phyloP scores from a whole-genome alignment of 345 rosid species.

The Corchorus olitorius region DNA sequence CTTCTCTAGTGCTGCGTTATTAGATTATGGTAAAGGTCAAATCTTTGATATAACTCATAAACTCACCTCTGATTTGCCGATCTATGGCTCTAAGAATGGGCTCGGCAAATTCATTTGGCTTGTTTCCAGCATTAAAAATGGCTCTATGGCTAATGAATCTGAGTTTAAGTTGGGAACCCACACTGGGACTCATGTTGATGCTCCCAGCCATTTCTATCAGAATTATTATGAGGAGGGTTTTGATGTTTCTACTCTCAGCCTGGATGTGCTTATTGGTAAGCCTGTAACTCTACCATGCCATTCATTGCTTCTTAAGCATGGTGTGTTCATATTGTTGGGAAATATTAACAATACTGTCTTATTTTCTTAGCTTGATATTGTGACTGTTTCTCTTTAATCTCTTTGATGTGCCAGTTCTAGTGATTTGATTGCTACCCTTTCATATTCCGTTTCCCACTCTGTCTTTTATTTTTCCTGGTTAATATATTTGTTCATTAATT shows the following conservation, averaged over 20 bases:
- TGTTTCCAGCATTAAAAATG: slow-evolving; percentile 48
- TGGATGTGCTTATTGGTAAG: slow-evolving; percentile 39
- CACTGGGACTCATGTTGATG: slow-evolving; percentile 58
- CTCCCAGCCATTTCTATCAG: slow-evolving; percentile 43
- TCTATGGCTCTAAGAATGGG: slow-evolving; percentile 37
- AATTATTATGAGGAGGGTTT: slow-evolving; percentile 49
- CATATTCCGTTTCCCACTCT: too few relatives aligned
- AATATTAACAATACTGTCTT: too few relatives aligned
- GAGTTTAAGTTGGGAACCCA: slow-evolving; percentile 43
- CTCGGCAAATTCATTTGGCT: slow-evolving; percentile 44
- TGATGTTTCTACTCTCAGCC: slow-evolving; percentile 48
- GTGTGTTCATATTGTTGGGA: not conserved
- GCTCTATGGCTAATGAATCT: slow-evolving; percentile 35
- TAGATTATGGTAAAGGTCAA: slow-evolving; percentile 25
- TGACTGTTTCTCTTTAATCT: too few relatives aligned
- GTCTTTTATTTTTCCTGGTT: not conserved
- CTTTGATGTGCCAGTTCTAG: too few relatives aligned
- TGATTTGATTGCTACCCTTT: not conserved
- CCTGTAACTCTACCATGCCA: not conserved
- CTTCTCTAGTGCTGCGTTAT: not conserved
- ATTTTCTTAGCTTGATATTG: too few relatives aligned
- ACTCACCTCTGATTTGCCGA: slow-evolving; percentile 34
- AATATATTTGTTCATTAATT: not conserved
- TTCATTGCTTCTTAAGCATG: not conserved
- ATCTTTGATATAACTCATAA: slow-evolving; percentile 53